Evolutionary conservation across 208 protist species (phyloP).

Genomic region (Strigomonas oncopelti): DNA sequence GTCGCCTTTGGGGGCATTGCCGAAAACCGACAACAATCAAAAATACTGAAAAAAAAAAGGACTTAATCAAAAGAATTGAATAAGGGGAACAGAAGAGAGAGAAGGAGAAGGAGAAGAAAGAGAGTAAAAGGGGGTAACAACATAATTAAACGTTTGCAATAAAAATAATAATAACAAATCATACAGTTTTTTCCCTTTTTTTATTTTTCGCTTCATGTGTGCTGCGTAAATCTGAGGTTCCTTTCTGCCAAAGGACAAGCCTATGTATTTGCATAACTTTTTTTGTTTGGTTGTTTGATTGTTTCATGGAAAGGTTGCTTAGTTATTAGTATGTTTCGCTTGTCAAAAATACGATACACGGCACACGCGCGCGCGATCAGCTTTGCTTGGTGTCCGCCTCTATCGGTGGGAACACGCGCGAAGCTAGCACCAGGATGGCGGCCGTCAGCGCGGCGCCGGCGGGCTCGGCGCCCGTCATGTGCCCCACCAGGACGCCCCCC

Average conservation of each 20-base stretch:
- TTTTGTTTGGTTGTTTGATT: too few relatives aligned
- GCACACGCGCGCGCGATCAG: too few relatives aligned
- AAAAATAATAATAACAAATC: not conserved
- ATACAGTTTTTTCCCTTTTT: not conserved
- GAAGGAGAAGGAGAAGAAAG: constrained; percentile 1
- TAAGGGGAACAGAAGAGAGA: too few relatives aligned
- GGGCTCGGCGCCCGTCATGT: constrained; percentile 12
- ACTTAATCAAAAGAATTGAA: not conserved
- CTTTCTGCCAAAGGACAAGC: too few relatives aligned
- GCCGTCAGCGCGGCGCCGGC: constrained; percentile 14
- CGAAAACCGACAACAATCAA: not conserved
- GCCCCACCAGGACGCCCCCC: not conserved
- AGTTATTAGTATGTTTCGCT: too few relatives aligned
- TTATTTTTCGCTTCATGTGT: not conserved
- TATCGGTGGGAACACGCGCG: constrained; percentile 6
- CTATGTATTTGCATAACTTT: too few relatives aligned
- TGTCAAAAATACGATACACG: too few relatives aligned
- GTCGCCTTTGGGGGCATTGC: constrained; percentile 14
- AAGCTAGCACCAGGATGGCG: constrained; percentile 11
- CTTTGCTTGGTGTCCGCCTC: too few relatives aligned
- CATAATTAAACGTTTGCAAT: not conserved
- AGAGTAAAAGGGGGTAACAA: not conserved
- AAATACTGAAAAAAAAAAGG: not conserved
- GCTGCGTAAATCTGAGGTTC: too few relatives aligned
- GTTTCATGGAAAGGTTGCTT: too few relatives aligned